Evolutionary conservation across 1,139 yeast species (phyloP), one percentile per base, ranked within the genome.

Genomic region (Blastobotrys aristatus): DNA sequence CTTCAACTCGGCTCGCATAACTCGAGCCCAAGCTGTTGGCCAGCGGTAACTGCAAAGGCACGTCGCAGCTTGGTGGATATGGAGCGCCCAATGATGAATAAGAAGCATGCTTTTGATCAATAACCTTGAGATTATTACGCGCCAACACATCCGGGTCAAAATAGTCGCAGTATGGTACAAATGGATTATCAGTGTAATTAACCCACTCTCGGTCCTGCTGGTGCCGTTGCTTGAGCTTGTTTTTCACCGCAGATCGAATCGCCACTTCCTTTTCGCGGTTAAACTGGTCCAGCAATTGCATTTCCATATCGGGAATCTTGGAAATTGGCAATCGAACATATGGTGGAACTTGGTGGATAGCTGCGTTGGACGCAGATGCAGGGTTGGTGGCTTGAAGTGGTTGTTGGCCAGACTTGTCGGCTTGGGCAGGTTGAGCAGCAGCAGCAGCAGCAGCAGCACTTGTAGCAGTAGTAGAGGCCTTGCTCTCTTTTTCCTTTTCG

Each of bases 221-320:
- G 50, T 77, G 79, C 49, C 97, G 74, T 53, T 82, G 81, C 45
- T 81, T 79, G 64, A 92, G 73, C 64, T 87, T 86, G 57, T 87
- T 95, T 56, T 82, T 77, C 43, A 92, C 96, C 11, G 88, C 94
- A 48, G 82, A 77, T 55, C 81, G 81, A 54, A 90, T 83, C 16
- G 89, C 84, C 48, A 76, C 81, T 55, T 88, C 84, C 68, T 89
- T 88, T 53, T 83, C 94, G 48, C 77, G 74, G 51, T 86, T 70
- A 21, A 88, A 82, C 46, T 80, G 76, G 45, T 87, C 87, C 21
- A 90, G 90, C 4, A 96, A 86, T 33, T 85, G 82, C 56, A 90
- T 73, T 47, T 88, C 95, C 77, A 90, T 77, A 66, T 90, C 97
- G 11, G 97, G 97, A 57, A 90, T 85, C 68, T 89, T 87, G 2